Evolutionary conservation across 306 rosid genomes (phyloP).

Genomic region (Quercus robur): DNA sequence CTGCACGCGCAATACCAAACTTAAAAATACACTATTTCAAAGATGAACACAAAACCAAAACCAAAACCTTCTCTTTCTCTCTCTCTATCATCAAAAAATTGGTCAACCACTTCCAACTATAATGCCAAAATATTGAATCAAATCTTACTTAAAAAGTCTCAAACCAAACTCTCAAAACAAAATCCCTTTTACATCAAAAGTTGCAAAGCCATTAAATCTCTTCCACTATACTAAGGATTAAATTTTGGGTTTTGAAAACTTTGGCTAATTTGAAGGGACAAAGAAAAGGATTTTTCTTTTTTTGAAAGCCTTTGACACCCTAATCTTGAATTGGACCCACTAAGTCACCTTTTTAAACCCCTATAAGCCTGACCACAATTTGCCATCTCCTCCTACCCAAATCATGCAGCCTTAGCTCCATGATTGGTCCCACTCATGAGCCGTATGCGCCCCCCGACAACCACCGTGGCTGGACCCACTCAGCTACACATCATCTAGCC

Average conservation of each 20-base stretch:
- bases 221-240: not conserved
- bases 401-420: constrained; percentile 41
- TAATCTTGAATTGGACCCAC: constrained; percentile 22
- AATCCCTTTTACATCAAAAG: constrained; percentile 32
- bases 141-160: constrained; percentile 54
- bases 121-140: constrained; percentile 23
- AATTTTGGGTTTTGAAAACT: not conserved
- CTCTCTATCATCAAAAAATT: constrained; percentile 21
- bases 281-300: not conserved
- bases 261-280: not conserved
- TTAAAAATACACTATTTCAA: constrained; percentile 47
- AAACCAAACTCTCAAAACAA: constrained; percentile 25
- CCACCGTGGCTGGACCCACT: constrained; percentile 58
- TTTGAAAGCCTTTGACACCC: not conserved
- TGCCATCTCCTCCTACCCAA: constrained; percentile 24
- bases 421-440: constrained; percentile 69
- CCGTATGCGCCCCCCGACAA: constrained; percentile 60
- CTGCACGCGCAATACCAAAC: constrained; percentile 99
- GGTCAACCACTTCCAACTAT: constrained; percentile 48
- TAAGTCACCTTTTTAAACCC: constrained; percentile 12
- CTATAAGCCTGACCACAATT: constrained; percentile 4
- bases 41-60: constrained; percentile 4
- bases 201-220: constrained; percentile 16
- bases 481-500: constrained; percentile 54
- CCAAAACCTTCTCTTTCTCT: constrained; percentile 4